These are phyloP conservation scores for Backusella liffmaniae DNA, from an alignment of 192 early-diverging fungal species.

Conservation along the genomic window DNA sequence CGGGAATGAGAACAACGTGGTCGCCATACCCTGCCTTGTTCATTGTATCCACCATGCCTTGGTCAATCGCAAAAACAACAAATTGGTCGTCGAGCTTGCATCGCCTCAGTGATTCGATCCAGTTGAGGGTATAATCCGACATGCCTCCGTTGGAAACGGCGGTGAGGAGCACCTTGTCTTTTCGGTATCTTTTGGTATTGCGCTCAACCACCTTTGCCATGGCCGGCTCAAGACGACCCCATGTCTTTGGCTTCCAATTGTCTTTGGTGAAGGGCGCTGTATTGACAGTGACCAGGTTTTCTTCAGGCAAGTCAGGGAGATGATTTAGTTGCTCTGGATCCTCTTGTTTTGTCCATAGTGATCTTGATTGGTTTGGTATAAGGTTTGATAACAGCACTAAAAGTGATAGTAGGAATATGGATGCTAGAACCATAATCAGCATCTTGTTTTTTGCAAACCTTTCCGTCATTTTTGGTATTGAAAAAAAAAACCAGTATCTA, in stretches of 20 bases:
- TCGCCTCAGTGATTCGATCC: constrained; percentile 34
- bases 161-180: constrained; percentile 28
- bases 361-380: background rate
- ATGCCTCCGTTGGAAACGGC: constrained; percentile 39
- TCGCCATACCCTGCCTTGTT: constrained; percentile 18
- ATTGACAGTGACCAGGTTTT: constrained; percentile 10
- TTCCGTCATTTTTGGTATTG: background rate
- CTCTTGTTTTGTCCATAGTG: background rate
- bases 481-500: background rate
- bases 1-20: constrained; percentile 33
- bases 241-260: constrained; percentile 6
- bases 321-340: background rate
- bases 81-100: constrained; percentile 24
- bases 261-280: background rate
- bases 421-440: background rate
- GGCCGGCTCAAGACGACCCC: background rate
- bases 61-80: constrained; percentile 37
- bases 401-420: constrained; percentile 3
- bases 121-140: constrained; percentile 42
- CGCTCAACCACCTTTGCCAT: background rate
- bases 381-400: background rate
- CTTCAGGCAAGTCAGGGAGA: constrained; percentile 6
- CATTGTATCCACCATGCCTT: constrained; percentile 31
- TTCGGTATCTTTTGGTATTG: background rate
- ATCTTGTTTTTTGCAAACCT: constrained; percentile 4